phyloP scores from a whole-genome alignment of 163 green algal species.

The Botryococcus braunii region DNA sequence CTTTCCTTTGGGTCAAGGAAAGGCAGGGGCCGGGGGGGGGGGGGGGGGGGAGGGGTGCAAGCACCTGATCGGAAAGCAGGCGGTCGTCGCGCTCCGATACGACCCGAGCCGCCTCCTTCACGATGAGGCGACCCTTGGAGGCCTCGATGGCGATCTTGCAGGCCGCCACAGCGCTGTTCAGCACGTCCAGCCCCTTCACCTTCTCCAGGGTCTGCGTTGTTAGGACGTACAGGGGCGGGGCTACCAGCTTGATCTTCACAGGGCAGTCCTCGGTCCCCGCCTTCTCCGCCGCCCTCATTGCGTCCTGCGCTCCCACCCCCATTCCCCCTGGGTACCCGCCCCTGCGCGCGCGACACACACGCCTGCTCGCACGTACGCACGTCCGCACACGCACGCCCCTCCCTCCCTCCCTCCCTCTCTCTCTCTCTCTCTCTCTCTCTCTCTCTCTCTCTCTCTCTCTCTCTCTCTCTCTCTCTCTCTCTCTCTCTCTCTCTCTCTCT shows the following conservation, averaged over 20 bases:
- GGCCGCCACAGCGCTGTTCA: constrained; percentile 66
- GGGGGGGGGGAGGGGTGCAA: no score
- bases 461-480: no score
- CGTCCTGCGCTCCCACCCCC: constrained; percentile 47
- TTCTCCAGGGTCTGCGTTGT: constrained; percentile 95
- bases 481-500: no score
- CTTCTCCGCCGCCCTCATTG: constrained; percentile 76
- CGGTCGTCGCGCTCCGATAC: constrained; percentile 87
- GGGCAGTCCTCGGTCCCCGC: constrained; percentile 68
- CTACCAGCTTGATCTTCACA: constrained; percentile 96
- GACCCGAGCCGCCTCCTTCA: constrained; percentile 86
- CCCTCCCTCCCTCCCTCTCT: no score
- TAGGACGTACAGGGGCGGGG: constrained; percentile 93
- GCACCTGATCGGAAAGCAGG: constrained; percentile 78
- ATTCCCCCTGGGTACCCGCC: no score
- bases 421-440: no score
- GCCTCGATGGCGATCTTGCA: constrained; percentile 62
- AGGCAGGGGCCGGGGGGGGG: no score
- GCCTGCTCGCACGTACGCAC: no score
- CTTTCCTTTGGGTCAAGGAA: no score
- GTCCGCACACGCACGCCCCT: no score
- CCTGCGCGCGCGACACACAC: no score
- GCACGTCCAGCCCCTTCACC: constrained; percentile 65
- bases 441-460: no score
- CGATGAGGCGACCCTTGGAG: constrained; percentile 77